A percentile compares a stretch with the other conserved stretches of the same genome.
These are phyloP conservation scores for Mortierella sp. DNA, from an alignment of 371 early-diverging fungal species.

Conservation along the genomic window DNA sequence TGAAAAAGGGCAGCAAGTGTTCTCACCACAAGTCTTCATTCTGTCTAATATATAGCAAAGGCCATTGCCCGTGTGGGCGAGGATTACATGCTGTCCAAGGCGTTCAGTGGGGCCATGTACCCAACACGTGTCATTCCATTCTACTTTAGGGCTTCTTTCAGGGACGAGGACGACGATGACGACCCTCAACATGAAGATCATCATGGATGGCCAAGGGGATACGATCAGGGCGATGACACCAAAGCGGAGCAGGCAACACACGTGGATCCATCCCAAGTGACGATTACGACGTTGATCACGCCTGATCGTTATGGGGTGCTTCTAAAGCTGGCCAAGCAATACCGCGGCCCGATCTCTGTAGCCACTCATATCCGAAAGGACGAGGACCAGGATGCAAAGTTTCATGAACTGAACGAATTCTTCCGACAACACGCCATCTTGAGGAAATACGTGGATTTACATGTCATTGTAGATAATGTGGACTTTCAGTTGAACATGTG, in stretches of 20 bases:
- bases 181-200: slow-evolving; percentile 32
- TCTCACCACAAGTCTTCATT: not conserved
- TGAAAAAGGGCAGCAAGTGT: no score
- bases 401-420: slow-evolving; percentile 48
- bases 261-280: slow-evolving; percentile 33
- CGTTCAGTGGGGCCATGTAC: slow-evolving; percentile 56
- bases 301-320: slow-evolving; percentile 59
- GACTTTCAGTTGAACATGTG: slow-evolving; percentile 69
- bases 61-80: slow-evolving; percentile 38
- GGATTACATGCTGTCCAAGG: slow-evolving; percentile 56
- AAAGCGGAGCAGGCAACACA: not conserved
- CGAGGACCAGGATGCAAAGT: slow-evolving; percentile 48
- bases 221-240: not conserved
- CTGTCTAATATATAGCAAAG: slow-evolving; percentile 35
- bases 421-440: slow-evolving; percentile 53
- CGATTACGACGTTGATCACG: slow-evolving; percentile 60
- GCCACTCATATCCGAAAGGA: slow-evolving; percentile 63
- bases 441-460: slow-evolving; percentile 62
- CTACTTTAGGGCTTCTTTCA: slow-evolving; percentile 51
- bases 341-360: slow-evolving; percentile 63
- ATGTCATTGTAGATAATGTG: slow-evolving; percentile 61
- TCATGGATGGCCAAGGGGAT: not conserved
- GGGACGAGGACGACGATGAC: slow-evolving; percentile 43
- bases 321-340: slow-evolving; percentile 56
- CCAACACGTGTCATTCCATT: slow-evolving; percentile 58